A percentile compares a stretch with the other conserved stretches of the same genome.
Evolutionary conservation across 352 stramenopile species (phyloP).

Genomic region (Blastocystis sp.): DNA sequence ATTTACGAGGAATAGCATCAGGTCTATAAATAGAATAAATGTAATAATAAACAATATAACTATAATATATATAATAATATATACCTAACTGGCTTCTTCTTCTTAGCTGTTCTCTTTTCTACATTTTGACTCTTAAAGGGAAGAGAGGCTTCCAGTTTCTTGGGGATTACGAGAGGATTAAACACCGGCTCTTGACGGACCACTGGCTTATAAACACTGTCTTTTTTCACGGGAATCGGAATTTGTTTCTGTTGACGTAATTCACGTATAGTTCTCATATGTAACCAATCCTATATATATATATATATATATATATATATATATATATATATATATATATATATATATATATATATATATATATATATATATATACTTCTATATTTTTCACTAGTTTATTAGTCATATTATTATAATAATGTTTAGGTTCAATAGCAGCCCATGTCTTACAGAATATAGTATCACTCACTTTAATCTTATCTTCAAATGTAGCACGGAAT

Average conservation of each 20-base stretch:
- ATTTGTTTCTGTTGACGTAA: conserved; percentile 75
- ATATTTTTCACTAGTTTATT: conserved; percentile 54
- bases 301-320: background rate
- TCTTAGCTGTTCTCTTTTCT: conserved; percentile 54
- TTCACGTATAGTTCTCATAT: conserved; percentile 50
- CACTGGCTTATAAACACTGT: conserved; percentile 95
- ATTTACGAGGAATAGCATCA: conserved; percentile 24
- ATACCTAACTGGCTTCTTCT: conserved; percentile 19
- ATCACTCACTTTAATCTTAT: conserved; percentile 94
- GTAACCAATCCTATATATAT: conserved; percentile 13
- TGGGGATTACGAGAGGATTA: conserved; percentile 72
- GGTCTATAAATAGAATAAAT: too few species aligned
- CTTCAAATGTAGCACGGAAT: conserved; percentile 96
- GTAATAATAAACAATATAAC: too few species aligned
- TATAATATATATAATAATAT: background rate
- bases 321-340: conserved; percentile 3
- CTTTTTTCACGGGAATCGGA: conserved; percentile 77
- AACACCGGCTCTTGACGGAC: conserved; percentile 72
- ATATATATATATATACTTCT: background rate
- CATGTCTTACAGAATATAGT: conserved; percentile 96
- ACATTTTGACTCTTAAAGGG: conserved; percentile 62
- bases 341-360: background rate
- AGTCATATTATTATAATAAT: conserved; percentile 91
- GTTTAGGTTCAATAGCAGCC: conserved; percentile 87
- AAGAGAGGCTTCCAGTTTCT: conserved; percentile 81